Conservation (phyloP, 768 basidiomycete species). For the Xerocomellus amylosporus region DNA sequence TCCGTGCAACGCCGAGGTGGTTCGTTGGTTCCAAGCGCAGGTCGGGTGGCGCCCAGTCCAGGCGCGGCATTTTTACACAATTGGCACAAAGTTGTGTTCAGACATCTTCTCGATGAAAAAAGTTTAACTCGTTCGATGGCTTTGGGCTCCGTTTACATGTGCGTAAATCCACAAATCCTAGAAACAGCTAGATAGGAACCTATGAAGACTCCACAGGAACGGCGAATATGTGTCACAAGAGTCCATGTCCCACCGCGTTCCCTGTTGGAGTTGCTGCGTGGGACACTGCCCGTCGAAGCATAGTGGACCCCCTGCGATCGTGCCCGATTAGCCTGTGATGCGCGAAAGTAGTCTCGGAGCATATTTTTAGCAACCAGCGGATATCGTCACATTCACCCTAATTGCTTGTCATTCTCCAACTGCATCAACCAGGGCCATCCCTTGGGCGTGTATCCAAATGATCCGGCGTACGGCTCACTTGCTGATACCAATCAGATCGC, state of each 20-base stretch:
- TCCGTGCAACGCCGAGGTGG: neutral
- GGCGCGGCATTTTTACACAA: slow-evolving; percentile 4
- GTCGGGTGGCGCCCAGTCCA: slow-evolving; percentile 3
- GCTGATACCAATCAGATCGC: neutral
- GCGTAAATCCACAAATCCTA: neutral
- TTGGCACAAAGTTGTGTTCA: neutral
- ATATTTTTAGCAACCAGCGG: no score
- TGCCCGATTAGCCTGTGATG: neutral
- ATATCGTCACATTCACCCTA: neutral
- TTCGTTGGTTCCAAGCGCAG: neutral
- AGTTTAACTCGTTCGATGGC: neutral
- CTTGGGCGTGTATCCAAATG: no score
- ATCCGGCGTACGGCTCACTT: neutral
- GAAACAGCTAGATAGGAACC: neutral
- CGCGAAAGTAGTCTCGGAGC: neutral
- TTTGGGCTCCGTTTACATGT: neutral
- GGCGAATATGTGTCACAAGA: neutral
- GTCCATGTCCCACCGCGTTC: no score
- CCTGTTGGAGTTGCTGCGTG: neutral
- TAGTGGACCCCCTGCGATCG: no score
- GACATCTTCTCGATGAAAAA: neutral
- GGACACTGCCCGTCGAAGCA: neutral
- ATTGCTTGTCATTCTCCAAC: neutral
- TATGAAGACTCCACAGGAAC: neutral
- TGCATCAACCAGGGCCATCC: no score